A percentile compares a stretch with the other conserved stretches of the same genome.
Evolutionary conservation across 2,329 filamentous ascomycete genomes (phyloP).

Genomic region (Byssochlamys sp.): DNA sequence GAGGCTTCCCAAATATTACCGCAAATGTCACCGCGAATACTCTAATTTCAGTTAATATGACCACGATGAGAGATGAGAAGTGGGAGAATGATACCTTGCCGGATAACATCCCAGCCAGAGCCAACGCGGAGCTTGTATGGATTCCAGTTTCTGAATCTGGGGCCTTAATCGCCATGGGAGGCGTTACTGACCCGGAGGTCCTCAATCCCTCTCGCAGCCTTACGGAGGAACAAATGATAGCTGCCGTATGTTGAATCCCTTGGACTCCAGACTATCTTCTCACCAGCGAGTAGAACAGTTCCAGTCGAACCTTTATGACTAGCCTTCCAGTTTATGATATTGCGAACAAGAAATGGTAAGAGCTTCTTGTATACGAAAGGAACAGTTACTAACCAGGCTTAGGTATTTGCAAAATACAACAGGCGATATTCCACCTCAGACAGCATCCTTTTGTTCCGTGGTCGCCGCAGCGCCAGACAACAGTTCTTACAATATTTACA

Average conservation of each 20-base stretch:
- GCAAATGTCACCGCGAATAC: slow-evolving; percentile 47
- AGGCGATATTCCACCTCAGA: slow-evolving; percentile 25
- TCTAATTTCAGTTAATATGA: slow-evolving; percentile 55
- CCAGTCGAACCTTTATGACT: slow-evolving; percentile 28
- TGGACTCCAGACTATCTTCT: background rate
- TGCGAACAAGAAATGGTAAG: slow-evolving; percentile 16
- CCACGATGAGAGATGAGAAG: slow-evolving; percentile 36
- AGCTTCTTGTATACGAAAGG: background rate
- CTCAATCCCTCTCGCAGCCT: slow-evolving; percentile 6
- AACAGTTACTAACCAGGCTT: slow-evolving; percentile 2
- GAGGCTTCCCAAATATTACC: slow-evolving; percentile 26
- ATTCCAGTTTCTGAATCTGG: slow-evolving; percentile 30
- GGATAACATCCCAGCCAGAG: slow-evolving; percentile 42
- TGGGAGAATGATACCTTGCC: slow-evolving; percentile 53
- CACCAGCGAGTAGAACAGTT: slow-evolving; percentile 5
- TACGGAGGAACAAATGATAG: slow-evolving; percentile 3
- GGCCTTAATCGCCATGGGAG: slow-evolving; percentile 31
- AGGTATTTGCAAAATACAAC: slow-evolving; percentile 36
- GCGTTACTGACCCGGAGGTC: slow-evolving; percentile 19
- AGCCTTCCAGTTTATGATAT: slow-evolving; percentile 31
- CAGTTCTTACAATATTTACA: slow-evolving; percentile 28
- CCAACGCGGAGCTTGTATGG: slow-evolving; percentile 60
- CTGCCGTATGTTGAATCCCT: slow-evolving; percentile 10
- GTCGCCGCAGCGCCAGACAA: slow-evolving; percentile 28
- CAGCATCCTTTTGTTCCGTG: slow-evolving; percentile 33